Base-by-base conservation (phyloP, 768 basidiomycete genomes). In the Exsudoporus frostii region DNA sequence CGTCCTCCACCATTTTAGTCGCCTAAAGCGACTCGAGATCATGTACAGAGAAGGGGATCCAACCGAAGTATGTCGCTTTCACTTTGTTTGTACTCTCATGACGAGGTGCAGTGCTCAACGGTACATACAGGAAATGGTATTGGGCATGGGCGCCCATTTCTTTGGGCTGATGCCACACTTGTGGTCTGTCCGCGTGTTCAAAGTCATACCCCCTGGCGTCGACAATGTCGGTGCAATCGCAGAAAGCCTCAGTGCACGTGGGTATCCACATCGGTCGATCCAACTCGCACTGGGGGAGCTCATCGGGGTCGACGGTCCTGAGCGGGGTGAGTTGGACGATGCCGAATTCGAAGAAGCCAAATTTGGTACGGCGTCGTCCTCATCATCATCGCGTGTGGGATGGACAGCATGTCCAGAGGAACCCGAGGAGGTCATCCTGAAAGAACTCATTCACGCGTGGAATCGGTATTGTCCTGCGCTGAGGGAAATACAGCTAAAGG, bases 101-200 rank as follows among this genome's bases (percentile, higher is more conserved):
- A 13, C 30, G 20, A 27, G 3, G 15, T 15, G 13, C 8, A 3
- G n/a, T 24, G 30, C 51, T 54, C 0, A 57, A 27, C 27, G 3
- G 11, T 29, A 7, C 19, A 14, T 1, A 30, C 38, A 70, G 77
- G 71, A 76, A 38, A 71, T 64, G 36, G 58, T 79, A 13, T 58
- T 78, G 27, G 70, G 74, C 41, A 67, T 79, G 55, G 78, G 77
- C 15, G 71, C 77, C 15, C 73, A 72, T 36, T 75, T 76, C 54
- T 71, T 79, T 24, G 61, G 63, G 44, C 57, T 50, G 9, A 68
- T 79, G 61, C 65, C 71, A 17, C 41, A 58, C 22, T 59, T 79
- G 37, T 71, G 71, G 51, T 72, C 71, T 2, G 69, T 74, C 11
- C 73, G 75, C 17, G 57, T 79, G 20, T 78, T 73, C 65, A 66